Evolutionary conservation across 2,329 filamentous ascomycete species (phyloP).

Genomic region (Dichotomopilus funicola): DNA sequence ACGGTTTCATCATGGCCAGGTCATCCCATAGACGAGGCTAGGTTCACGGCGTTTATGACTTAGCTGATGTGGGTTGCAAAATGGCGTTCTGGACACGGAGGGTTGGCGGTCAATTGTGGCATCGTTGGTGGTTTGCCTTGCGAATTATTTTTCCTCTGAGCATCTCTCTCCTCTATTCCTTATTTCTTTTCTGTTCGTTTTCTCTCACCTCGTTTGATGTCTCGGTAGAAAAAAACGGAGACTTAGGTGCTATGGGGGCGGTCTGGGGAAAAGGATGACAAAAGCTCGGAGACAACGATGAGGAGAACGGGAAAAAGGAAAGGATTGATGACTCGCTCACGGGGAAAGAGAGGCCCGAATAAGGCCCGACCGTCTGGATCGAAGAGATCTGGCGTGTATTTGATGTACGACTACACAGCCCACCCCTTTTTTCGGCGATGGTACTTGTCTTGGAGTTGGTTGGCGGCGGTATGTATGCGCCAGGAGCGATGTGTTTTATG

Average conservation of each 20-base stretch:
- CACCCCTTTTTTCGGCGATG: not conserved
- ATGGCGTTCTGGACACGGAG: constrained; percentile 19
- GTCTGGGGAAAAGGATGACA: constrained; percentile 6
- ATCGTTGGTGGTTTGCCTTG: constrained; percentile 21
- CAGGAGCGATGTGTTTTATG: not conserved
- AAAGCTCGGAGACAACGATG: not conserved
- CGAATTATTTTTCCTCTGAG: not conserved
- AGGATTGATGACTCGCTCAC: not conserved
- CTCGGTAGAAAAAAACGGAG: constrained; percentile 8
- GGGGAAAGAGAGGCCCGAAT: not conserved
- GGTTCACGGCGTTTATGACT: constrained; percentile 20
- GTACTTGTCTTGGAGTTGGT: constrained; percentile 3
- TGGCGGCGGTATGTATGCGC: constrained; percentile 2
- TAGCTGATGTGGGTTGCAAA: constrained; percentile 22
- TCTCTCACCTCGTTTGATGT: constrained; percentile 7
- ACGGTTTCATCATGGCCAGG: constrained; percentile 12
- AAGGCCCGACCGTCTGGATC: not conserved
- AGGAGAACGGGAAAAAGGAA: constrained; percentile 3
- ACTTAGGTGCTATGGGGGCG: constrained; percentile 4
- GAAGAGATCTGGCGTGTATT: not conserved
- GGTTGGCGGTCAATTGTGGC: constrained; percentile 23
- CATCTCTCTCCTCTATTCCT: not conserved
- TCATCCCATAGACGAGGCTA: constrained; percentile 24
- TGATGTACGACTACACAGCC: constrained; percentile 3
- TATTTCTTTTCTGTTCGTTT: not conserved